Evolutionary conservation across 2,329 filamentous ascomycete species (phyloP).

Genomic region (Corinectria fuckeliana): DNA sequence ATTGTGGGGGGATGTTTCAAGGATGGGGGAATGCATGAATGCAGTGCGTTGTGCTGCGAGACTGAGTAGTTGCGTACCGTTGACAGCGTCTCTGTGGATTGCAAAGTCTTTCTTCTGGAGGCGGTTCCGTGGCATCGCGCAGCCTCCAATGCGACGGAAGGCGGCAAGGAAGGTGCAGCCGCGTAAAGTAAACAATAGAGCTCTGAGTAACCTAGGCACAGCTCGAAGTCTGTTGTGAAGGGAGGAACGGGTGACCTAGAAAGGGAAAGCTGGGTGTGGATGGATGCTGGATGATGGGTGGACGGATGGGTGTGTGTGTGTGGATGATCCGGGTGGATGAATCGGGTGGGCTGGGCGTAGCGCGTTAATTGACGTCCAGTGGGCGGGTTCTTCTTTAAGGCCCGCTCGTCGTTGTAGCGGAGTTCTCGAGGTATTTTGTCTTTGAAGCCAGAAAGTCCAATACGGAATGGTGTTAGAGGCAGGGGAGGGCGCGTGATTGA

Average conservation of each 20-base stretch:
- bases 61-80: constrained; percentile 27
- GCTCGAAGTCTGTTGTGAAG: constrained; percentile 11
- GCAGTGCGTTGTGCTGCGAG: background rate
- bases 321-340: constrained; percentile 8
- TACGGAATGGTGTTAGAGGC: background rate
- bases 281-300: constrained; percentile 10
- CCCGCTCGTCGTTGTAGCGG: constrained; percentile 1
- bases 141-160: constrained; percentile 1
- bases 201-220: background rate
- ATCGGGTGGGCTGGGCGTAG: constrained; percentile 13
- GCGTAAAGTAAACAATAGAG: constrained; percentile 2
- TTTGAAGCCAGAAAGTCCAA: background rate
- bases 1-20: constrained; percentile 37
- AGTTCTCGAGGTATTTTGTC: background rate
- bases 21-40: constrained; percentile 24
- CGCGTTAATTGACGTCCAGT: constrained; percentile 19
- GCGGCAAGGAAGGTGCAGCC: background rate
- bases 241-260: constrained; percentile 16
- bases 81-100: constrained; percentile 43
- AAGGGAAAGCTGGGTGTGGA: constrained; percentile 5
- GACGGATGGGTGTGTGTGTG: background rate
- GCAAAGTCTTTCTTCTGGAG: constrained; percentile 44
- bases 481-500: background rate
- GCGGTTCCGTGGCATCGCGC: constrained; percentile 42
- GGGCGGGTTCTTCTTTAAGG: too few species aligned